Percentiles rank a stretch among this genome's conserved stretches.
phyloP scores from a whole-genome alignment of 148 eudicot genomes.

The Persicaria tinctoria region DNA sequence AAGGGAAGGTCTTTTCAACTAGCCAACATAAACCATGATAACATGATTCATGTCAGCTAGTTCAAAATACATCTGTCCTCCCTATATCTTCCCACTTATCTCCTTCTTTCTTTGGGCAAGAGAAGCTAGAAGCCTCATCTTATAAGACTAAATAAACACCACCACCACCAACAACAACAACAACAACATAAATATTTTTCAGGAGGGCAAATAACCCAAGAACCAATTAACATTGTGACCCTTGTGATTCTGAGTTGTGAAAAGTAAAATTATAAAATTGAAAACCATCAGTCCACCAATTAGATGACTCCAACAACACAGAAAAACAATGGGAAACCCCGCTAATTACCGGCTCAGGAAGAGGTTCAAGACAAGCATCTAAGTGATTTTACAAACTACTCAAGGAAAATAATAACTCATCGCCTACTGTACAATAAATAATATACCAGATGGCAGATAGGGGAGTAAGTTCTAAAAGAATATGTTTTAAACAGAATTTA shows the following conservation, averaged over 20 bases:
- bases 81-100: neutral
- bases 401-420: neutral
- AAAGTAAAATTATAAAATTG: neutral
- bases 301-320: neutral
- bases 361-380: neutral
- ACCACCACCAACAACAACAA: no score
- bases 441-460: neutral
- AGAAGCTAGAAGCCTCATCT: neutral
- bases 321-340: neutral
- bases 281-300: neutral
- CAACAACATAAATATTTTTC: no score
- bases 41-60: neutral
- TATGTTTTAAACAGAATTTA: constrained; percentile 23
- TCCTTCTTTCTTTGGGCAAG: neutral
- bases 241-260: neutral
- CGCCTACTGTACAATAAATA: neutral
- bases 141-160: no score
- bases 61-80: neutral
- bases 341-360: neutral
- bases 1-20: neutral
- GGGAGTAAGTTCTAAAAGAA: neutral
- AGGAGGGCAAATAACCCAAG: no score
- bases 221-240: neutral
- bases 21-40: neutral
- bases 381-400: neutral